Percentiles rank a stretch among this genome's conserved stretches.
phyloP scores from a whole-genome alignment of 495 filamentous ascomycete species.

The Neurospora sp. region DNA sequence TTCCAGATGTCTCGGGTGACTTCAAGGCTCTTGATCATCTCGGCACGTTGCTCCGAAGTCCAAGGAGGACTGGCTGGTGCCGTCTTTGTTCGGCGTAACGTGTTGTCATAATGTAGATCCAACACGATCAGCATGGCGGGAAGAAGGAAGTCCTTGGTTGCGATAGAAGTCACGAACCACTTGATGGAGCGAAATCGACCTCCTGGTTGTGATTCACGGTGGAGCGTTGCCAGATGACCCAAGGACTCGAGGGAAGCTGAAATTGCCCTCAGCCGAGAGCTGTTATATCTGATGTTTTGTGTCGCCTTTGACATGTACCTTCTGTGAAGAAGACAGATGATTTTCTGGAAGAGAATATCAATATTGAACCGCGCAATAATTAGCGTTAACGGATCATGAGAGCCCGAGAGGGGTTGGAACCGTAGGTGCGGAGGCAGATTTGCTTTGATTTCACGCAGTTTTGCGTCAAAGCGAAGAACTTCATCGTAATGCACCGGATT shows the following conservation, averaged over 20 bases:
- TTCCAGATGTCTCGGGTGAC: conserved; percentile 71
- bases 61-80: conserved; percentile 46
- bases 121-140: conserved; percentile 83
- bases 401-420: conserved; percentile 59
- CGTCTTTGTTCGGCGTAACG: conserved; percentile 9
- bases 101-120: conserved; percentile 52
- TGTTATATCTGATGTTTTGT: conserved; percentile 62
- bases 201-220: conserved; percentile 61
- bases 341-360: conserved; percentile 74
- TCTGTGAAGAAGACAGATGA: conserved; percentile 73
- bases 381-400: conserved; percentile 61
- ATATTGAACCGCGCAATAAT: conserved; percentile 76
- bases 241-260: conserved; percentile 70
- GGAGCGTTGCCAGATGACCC: conserved; percentile 63
- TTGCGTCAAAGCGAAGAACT: conserved; percentile 62
- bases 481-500: conserved; percentile 63
- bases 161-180: conserved; percentile 63
- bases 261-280: conserved; percentile 73
- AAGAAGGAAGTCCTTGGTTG: conserved; percentile 79
- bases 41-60: conserved; percentile 58
- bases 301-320: conserved; percentile 65
- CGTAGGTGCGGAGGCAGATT: conserved; percentile 60
- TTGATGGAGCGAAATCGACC: conserved; percentile 62
- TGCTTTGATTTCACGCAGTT: conserved; percentile 57
- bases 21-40: conserved; percentile 68